Percentiles rank a stretch among this genome's conserved stretches.
Evolutionary conservation across 352 stramenopile species (phyloP).

Genomic region (Phytophthora pluvialis): DNA sequence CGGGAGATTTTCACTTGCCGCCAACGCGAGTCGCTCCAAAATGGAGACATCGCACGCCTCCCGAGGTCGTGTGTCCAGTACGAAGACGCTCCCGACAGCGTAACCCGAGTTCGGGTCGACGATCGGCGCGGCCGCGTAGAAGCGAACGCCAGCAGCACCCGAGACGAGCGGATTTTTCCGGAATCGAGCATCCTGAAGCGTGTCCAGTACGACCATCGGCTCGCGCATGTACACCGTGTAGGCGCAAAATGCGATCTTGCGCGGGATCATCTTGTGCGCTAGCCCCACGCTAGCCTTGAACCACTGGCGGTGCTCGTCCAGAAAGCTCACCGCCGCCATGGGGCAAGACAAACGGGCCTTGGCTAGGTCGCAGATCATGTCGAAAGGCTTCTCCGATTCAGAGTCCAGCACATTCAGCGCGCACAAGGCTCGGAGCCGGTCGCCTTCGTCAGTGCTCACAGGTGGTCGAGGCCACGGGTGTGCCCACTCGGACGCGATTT

Average conservation of each 20-base stretch:
- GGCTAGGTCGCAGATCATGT: constrained; percentile 83
- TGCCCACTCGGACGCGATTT: constrained; percentile 40
- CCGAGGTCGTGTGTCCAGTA: constrained; percentile 79
- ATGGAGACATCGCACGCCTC: constrained; percentile 75
- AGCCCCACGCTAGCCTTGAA: constrained; percentile 79
- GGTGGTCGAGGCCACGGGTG: constrained; percentile 82
- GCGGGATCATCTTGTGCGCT: constrained; percentile 77
- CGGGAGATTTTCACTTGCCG: constrained; percentile 64
- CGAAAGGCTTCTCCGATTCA: constrained; percentile 61
- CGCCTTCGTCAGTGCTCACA: constrained; percentile 55
- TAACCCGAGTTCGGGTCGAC: constrained; percentile 62
- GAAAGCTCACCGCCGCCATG: constrained; percentile 84
- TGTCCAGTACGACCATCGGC: constrained; percentile 88
- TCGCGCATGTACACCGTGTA: constrained; percentile 67
- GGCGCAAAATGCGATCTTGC: constrained; percentile 83
- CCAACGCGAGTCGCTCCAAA: constrained; percentile 67
- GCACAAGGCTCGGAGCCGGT: constrained; percentile 56
- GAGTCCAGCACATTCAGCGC: constrained; percentile 70
- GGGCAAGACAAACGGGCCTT: constrained; percentile 68
- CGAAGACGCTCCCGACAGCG: constrained; percentile 78
- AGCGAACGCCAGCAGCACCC: constrained; percentile 90
- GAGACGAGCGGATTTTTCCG: constrained; percentile 89
- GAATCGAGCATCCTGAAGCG: constrained; percentile 90
- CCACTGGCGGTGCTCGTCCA: constrained; percentile 81
- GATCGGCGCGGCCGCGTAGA: constrained; percentile 92